Conservation (phyloP, 495 filamentous ascomycete species). For the Xylaria sp. region DNA sequence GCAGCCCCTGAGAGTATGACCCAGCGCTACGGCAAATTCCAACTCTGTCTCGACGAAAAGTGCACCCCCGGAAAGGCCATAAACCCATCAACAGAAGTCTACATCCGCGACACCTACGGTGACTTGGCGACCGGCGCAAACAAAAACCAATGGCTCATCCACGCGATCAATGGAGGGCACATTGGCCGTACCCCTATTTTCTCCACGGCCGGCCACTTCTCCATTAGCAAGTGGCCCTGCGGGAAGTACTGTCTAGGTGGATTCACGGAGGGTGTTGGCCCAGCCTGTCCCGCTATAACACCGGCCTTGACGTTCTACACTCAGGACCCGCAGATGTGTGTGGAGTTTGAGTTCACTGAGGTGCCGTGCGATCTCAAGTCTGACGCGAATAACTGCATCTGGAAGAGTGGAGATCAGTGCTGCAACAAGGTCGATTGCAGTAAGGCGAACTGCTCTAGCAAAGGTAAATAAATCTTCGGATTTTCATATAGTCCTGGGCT, state of each 20-base stretch:
- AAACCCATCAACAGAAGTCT: constrained; percentile 20
- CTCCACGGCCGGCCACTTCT: constrained; percentile 23
- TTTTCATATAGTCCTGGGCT: not conserved
- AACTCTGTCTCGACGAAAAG: constrained; percentile 21
- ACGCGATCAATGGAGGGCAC: constrained; percentile 19
- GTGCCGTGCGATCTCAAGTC: constrained; percentile 24
- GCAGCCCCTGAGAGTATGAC: constrained; percentile 20
- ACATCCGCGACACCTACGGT: constrained; percentile 24
- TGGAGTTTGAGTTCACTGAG: constrained; percentile 24
- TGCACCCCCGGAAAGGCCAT: not conserved
- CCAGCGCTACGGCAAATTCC: constrained; percentile 27
- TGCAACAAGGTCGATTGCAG: constrained; percentile 16
- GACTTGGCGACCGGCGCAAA: constrained; percentile 18
- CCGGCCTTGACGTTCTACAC: constrained; percentile 24
- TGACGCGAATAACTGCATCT: constrained; percentile 22
- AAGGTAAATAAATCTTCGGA: constrained; percentile 23
- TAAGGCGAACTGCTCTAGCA: not conserved
- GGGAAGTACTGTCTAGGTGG: constrained; percentile 26
- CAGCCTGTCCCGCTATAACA: constrained; percentile 10
- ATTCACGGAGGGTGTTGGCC: constrained; percentile 22
- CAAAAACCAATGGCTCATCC: constrained; percentile 23
- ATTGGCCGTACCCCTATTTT: constrained; percentile 19
- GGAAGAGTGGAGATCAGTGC: constrained; percentile 19
- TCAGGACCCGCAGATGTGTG: constrained; percentile 28
- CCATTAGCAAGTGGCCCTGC: constrained; percentile 24